Evolutionary conservation across 2,329 filamentous ascomycete species (phyloP), one percentile per base, ranked within the genome.

Genomic region (Colletotrichum zoysiae): DNA sequence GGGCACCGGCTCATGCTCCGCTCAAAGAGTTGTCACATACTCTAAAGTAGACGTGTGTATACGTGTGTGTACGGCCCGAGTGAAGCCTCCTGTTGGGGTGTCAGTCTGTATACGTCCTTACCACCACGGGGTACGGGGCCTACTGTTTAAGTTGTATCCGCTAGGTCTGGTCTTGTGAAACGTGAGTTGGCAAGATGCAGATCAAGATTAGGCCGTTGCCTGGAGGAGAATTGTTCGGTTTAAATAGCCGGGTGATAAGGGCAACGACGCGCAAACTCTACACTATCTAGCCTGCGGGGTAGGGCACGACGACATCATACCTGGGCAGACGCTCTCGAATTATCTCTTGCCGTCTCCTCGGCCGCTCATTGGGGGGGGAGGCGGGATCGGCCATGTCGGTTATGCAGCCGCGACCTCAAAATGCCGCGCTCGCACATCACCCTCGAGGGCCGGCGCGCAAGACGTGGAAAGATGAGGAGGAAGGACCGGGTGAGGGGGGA

Each of bases 1-100:
- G 78, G 81, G 84, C 89, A 91, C 89, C 89, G 89, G 89, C 88
- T 87, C 89, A 91, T 88, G 88, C 88, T 84, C 44, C 50, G 53
- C n/a, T 48, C 51, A 61, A 57, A 46, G 30, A 59, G 65, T 48
- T 40, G 35, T 62, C 55, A 72, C 70, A 72, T 72, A 72, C 70
- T 72, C 46, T 33, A 42, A 33, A 35, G 35, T 18, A 11, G 20
- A 48, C 46, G 20, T 23, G 20, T 48, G 46, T 23, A 2, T 46
- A 14, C 2, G 8, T 9, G 12, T 38, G 20, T n/a, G 38, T 16
- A 3, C 50, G 46, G 63, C 63, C 56, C 12, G 26, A 46, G 23
- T 33, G n/a, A 59, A 56, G 70, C 60, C 60, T 72, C 57, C 70
- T 72, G 66, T 44, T 1, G 16, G 16, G 5, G 26, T 65, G 70